Conservation (phyloP, 2,329 filamentous ascomycete genomes). For the Pseudocercospora cruenta region DNA sequence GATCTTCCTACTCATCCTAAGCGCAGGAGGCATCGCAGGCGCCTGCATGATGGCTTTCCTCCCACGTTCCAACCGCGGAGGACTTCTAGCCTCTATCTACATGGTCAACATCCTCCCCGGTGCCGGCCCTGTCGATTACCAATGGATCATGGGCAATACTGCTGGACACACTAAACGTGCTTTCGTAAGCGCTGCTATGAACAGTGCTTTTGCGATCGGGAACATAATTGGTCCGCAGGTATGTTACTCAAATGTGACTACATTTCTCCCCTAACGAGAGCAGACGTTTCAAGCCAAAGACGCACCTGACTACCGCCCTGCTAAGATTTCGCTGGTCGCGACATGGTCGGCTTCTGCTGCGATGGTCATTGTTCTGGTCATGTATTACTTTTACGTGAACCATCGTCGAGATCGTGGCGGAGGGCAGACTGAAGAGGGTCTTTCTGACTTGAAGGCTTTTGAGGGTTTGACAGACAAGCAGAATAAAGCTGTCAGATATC, state of each 20-base stretch:
- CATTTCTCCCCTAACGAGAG: background rate
- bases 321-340: constrained; percentile 46
- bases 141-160: constrained; percentile 52
- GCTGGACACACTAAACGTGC: constrained; percentile 69
- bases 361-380: constrained; percentile 49
- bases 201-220: constrained; percentile 37
- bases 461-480: constrained; percentile 29
- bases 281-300: constrained; percentile 43
- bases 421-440: background rate
- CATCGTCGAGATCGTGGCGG: background rate
- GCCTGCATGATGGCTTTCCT: constrained; percentile 34
- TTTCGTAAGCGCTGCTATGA: constrained; percentile 59
- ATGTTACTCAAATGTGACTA: background rate
- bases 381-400: constrained; percentile 33
- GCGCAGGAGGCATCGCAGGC: constrained; percentile 31
- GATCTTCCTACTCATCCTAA: constrained; percentile 25
- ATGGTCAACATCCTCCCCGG: constrained; percentile 43
- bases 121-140: constrained; percentile 40
- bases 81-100: constrained; percentile 45
- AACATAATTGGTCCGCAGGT: constrained; percentile 44
- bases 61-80: constrained; percentile 45
- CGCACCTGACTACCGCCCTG: constrained; percentile 44
- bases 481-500: constrained; percentile 27
- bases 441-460: constrained; percentile 10
- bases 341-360: constrained; percentile 38